Evolutionary conservation across 1,284 basidiomycete genomes (phyloP), one percentile per base, ranked within the genome.

Genomic region (Ustilago crameri): DNA sequence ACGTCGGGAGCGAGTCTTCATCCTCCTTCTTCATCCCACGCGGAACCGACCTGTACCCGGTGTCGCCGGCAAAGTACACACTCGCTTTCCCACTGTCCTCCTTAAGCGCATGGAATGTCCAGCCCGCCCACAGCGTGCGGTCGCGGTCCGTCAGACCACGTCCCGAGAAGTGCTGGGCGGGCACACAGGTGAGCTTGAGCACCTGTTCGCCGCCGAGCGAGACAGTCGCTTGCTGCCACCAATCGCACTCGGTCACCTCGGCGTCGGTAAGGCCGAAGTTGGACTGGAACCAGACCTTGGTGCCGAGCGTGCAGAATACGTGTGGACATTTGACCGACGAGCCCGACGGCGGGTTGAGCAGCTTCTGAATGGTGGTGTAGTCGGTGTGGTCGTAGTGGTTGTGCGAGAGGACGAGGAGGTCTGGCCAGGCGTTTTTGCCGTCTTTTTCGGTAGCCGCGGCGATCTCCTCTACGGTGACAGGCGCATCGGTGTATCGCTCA

Each of bases 311-410:
- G 32, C 72, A 76, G 43, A 76, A 62, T n/a, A 78, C 57, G 20
- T 79, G 74, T 3, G 71, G 74, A 17, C 55, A 57, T 40, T 68
- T 60, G 18, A 73, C 52, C 1, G 26, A 32, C 3, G 56, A 14
- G 1, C 47, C 30, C 1, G 60, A 14, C 1, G 65, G 66, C 3
- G 65, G 66, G 20, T 56, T 57, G 45, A 75, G 57, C 5, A 78
- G 57, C 38, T 59, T 51, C 5, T 58, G 50, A 23, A 78, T 69
- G 32, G 76, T 78, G 17, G 49, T 62, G 51, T 68, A 73, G 48
- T 78, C 75, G 22, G 69, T 67, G 40, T 79, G 76, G 38, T 79
- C 76, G 57, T 79, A 79, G 46, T 79, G 76, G 51, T 77, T 79
- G 64, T 78, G 76, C 27, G 57, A 66, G 42, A 79, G 54, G 32